A percentile compares a stretch with the other conserved stretches of the same genome.
phyloP scores from a whole-genome alignment of 1,284 basidiomycete genomes.

The Entoloma clypeatum region DNA sequence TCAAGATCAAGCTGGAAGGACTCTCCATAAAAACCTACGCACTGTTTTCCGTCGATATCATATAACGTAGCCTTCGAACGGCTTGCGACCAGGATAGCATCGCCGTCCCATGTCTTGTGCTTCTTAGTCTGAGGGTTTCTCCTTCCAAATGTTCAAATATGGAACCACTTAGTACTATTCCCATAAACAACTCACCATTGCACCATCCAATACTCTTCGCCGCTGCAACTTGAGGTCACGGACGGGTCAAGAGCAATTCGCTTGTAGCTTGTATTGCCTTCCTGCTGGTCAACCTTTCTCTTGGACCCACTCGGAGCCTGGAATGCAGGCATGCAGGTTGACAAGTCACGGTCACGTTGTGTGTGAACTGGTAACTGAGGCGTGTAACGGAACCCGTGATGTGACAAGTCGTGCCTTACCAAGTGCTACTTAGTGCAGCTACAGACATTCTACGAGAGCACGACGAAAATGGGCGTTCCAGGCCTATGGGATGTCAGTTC shows the following conservation, averaged over 20 bases:
- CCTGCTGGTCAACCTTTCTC: conserved; percentile 28
- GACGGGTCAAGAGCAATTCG: conserved; percentile 21
- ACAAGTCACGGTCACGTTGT: neutral
- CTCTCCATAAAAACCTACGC: conserved; percentile 19
- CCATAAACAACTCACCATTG: conserved; percentile 50
- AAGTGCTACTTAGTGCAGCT: neutral
- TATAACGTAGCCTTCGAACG: conserved; percentile 49
- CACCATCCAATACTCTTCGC: conserved; percentile 60
- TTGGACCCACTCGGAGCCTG: conserved; percentile 24
- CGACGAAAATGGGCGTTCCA: conserved; percentile 25
- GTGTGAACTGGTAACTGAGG: neutral
- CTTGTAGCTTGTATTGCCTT: conserved; percentile 28
- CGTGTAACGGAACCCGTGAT: conserved; percentile 3
- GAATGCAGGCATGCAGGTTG: conserved; percentile 34
- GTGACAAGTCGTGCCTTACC: conserved; percentile 18
- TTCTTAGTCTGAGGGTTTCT: conserved; percentile 78
- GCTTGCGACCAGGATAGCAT: conserved; percentile 60
- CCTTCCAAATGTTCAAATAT: conserved; percentile 37
- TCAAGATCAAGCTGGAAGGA: conserved; percentile 12
- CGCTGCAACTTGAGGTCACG: conserved; percentile 12
- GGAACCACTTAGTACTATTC: neutral
- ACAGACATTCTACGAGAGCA: neutral
- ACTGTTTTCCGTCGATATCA: conserved; percentile 62
- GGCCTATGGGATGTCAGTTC: conserved; percentile 30
- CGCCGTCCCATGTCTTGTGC: conserved; percentile 92